Percentiles rank a stretch among this genome's conserved stretches.
These are phyloP conservation scores for Chenopodium quinoa DNA, from an alignment of 148 eudicot species.

Conservation along the genomic window DNA sequence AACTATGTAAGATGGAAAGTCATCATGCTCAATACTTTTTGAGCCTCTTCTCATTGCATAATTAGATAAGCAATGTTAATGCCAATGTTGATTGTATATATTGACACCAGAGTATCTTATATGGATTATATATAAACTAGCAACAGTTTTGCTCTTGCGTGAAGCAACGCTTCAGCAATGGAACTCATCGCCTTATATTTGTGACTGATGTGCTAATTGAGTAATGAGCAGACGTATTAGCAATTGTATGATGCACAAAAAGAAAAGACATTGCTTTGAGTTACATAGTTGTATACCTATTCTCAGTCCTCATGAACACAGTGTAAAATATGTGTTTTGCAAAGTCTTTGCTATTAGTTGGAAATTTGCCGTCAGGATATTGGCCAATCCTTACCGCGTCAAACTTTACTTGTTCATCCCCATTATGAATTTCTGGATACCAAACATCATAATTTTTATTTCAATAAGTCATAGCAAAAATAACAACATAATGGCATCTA, in stretches of 20 bases:
- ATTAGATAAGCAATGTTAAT: not conserved
- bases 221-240: not conserved
- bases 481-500: not conserved
- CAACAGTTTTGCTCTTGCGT: not conserved
- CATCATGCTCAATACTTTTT: not conserved
- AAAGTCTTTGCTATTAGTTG: conserved; percentile 83
- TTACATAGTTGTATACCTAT: conserved; percentile 52
- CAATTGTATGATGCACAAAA: conserved; percentile 2
- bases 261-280: not conserved
- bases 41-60: not conserved
- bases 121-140: not conserved
- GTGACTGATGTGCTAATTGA: not conserved
- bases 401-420: conserved; percentile 84
- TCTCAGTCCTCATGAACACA: conserved; percentile 93
- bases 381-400: conserved; percentile 93
- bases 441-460: not conserved
- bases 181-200: not conserved
- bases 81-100: not conserved
- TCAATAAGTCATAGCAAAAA: not conserved
- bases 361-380: conserved; percentile 64
- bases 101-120: not conserved
- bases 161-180: not conserved
- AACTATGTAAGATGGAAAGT: not conserved
- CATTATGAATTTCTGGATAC: conserved; percentile 63
- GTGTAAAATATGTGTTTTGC: conserved; percentile 91